Conservation (phyloP, 805 yeast genomes). For the Cyberlindnera misumaiensis region DNA sequence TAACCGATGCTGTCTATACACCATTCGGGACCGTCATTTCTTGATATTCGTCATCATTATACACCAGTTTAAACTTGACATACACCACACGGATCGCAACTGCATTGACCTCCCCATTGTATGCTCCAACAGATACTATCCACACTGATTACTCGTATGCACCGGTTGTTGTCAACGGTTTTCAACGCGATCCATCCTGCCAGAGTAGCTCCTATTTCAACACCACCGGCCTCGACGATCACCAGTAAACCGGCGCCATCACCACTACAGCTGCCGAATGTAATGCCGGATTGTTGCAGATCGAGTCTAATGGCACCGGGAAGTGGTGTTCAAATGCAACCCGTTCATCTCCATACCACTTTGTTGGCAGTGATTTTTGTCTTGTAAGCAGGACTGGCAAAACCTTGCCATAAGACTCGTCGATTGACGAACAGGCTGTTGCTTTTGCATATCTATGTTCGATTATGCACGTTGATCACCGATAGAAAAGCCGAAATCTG, state of each 20-base stretch:
- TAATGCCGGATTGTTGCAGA: neutral
- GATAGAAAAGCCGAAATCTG: no score
- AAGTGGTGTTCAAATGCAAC: neutral
- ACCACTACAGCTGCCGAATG: neutral
- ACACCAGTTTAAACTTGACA: constrained; percentile 8
- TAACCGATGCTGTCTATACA: constrained; percentile 3
- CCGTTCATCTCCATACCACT: neutral
- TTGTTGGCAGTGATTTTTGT: neutral
- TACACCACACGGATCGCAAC: constrained; percentile 8
- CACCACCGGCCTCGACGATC: constrained; percentile 1
- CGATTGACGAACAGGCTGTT: no score
- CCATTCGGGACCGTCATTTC: constrained; percentile 3
- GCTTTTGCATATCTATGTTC: no score
- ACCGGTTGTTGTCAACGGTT: no score
- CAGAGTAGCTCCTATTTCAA: neutral
- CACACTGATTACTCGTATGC: constrained; percentile 3
- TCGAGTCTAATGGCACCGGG: neutral
- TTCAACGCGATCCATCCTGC: constrained; percentile 1
- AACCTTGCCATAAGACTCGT: no score
- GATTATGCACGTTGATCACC: no score
- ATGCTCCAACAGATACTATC: neutral
- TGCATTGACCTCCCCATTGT: constrained; percentile 1
- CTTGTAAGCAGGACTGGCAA: neutral
- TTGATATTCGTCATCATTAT: constrained; percentile 5
- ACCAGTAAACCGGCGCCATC: neutral